Percentiles rank a stretch among this genome's conserved stretches.
Evolutionary conservation across 108 stramenopile species (phyloP).

Genomic region (Epithemia pelagica): DNA sequence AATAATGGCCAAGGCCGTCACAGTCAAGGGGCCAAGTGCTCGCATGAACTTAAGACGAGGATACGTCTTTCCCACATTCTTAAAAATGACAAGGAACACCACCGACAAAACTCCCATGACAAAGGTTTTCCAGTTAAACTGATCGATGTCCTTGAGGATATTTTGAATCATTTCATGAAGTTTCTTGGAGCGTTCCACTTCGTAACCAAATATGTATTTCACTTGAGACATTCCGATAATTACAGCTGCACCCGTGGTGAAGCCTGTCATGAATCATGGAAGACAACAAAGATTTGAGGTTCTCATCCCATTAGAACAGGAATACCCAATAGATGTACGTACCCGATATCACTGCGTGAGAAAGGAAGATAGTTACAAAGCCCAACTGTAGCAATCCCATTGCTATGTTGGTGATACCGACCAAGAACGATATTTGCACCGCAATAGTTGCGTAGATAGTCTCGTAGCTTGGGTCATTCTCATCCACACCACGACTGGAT

Average conservation of each 20-base stretch:
- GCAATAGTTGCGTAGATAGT: constrained; percentile 30
- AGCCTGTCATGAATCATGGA: constrained; percentile 20
- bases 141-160: constrained; percentile 30
- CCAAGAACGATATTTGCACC: constrained; percentile 45
- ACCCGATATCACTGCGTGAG: constrained; percentile 72
- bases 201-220: constrained; percentile 74
- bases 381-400: constrained; percentile 52
- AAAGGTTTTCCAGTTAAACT: constrained; percentile 59
- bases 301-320: background rate
- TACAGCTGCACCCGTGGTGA: constrained; percentile 80
- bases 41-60: constrained; percentile 34
- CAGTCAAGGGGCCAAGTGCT: constrained; percentile 41
- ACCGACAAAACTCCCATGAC: constrained; percentile 37
- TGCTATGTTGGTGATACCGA: constrained; percentile 39
- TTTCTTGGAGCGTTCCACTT: constrained; percentile 19
- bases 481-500: constrained; percentile 16
- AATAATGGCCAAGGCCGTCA: constrained; percentile 37
- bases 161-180: constrained; percentile 36
- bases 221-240: constrained; percentile 82
- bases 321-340: background rate
- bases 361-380: constrained; percentile 71
- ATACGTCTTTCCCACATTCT: constrained; percentile 22
- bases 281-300: background rate
- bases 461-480: constrained; percentile 22
- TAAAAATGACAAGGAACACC: constrained; percentile 26